Conservation (phyloP, 306 rosid species). For the Lathyrus sativus region DNA sequence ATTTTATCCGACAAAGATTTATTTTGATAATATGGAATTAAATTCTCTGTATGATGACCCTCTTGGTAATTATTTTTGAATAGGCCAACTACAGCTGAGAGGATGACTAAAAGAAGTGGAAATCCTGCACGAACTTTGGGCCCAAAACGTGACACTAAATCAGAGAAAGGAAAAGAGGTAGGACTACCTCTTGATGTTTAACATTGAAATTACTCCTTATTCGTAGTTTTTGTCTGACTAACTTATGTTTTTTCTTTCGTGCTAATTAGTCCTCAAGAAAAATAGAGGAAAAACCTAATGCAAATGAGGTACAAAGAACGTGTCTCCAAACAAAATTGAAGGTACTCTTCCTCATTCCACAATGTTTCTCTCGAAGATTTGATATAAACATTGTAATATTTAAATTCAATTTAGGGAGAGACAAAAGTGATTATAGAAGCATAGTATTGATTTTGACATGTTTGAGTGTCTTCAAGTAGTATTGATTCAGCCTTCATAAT, state of each 20-base stretch:
- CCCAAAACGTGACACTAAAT: constrained; percentile 50
- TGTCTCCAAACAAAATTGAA: constrained; percentile 64
- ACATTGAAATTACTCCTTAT: constrained; percentile 12
- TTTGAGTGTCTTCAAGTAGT: not conserved
- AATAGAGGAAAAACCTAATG: constrained; percentile 47
- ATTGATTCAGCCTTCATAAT: not conserved
- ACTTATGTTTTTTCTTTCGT: constrained; percentile 13
- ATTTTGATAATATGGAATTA: constrained; percentile 23
- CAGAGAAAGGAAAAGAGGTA: constrained; percentile 69
- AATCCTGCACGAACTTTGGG: constrained; percentile 47
- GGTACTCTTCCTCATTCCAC: constrained; percentile 42
- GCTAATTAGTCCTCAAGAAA: constrained; percentile 48
- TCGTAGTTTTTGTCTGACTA: constrained; percentile 22
- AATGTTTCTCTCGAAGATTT: constrained; percentile 15
- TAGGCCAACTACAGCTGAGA: constrained; percentile 63
- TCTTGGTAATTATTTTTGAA: constrained; percentile 20
- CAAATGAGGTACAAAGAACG: constrained; percentile 48
- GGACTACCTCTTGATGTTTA: constrained; percentile 28
- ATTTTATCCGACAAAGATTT: constrained; percentile 14
- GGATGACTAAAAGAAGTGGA: constrained; percentile 52
- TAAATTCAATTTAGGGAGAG: not conserved
- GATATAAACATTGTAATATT: not conserved
- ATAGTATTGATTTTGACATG: not conserved
- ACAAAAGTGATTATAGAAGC: not conserved
- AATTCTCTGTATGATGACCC: constrained; percentile 35